Conservation (phyloP, 2,329 filamentous ascomycete genomes). For the Diaporthe velutina region DNA sequence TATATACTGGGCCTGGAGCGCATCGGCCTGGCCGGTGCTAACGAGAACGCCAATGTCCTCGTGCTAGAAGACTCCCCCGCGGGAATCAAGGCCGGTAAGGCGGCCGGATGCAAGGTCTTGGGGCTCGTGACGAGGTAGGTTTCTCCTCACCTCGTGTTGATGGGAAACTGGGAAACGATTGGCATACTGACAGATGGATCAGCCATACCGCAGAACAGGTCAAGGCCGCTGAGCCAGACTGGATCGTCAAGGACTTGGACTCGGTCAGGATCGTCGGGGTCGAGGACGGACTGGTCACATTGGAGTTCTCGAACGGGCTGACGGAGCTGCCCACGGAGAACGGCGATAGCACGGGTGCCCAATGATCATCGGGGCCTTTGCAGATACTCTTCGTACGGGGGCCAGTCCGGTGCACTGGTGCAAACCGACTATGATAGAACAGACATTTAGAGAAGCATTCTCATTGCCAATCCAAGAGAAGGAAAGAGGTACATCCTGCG, state of each 20-base stretch:
- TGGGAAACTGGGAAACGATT: neutral
- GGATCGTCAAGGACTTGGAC: constrained; percentile 84
- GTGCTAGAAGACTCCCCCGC: constrained; percentile 93
- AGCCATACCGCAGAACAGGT: constrained; percentile 84
- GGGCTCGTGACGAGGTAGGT: constrained; percentile 76
- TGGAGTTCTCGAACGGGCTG: constrained; percentile 77
- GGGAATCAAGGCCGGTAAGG: constrained; percentile 86
- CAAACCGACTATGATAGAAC: constrained; percentile 7
- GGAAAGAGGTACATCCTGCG: neutral
- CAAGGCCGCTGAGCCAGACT: constrained; percentile 83
- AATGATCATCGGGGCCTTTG: neutral
- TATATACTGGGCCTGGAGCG: constrained; percentile 77
- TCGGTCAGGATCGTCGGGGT: constrained; percentile 75
- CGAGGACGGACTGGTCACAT: constrained; percentile 69
- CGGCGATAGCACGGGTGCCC: constrained; percentile 8
- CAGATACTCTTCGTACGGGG: neutral
- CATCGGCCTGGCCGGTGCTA: constrained; percentile 64
- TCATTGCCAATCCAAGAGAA: neutral
- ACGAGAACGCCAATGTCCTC: constrained; percentile 64
- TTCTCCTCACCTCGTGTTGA: neutral
- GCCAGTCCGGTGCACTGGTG: neutral
- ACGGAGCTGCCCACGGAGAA: constrained; percentile 41
- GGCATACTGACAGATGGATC: constrained; percentile 7
- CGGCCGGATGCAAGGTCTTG: constrained; percentile 86
- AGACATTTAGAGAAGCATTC: constrained; percentile 10